These are phyloP conservation scores for Hypocrella siamensis DNA, from an alignment of 2,329 filamentous ascomycete species.

Conservation along the genomic window DNA sequence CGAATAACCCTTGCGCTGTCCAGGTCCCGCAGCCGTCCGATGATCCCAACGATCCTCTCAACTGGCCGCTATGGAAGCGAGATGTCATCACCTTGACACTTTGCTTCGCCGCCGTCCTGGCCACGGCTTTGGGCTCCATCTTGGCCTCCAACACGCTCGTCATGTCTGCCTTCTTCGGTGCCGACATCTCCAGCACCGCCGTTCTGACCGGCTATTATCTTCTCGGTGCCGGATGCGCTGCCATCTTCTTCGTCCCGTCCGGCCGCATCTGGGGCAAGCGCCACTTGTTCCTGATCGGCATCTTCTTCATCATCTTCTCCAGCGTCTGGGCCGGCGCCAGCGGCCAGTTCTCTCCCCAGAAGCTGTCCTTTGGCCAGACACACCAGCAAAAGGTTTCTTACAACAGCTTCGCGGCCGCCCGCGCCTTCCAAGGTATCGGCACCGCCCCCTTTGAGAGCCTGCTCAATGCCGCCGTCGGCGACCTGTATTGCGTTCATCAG, in stretches of 20 bases:
- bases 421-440: slow-evolving; percentile 74
- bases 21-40: slow-evolving; percentile 70
- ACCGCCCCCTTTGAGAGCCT: slow-evolving; percentile 81
- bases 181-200: slow-evolving; percentile 59
- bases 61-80: slow-evolving; percentile 74
- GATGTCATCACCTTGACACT: slow-evolving; percentile 68
- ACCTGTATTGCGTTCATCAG: slow-evolving; percentile 79
- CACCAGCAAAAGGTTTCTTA: slow-evolving; percentile 32
- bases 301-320: slow-evolving; percentile 55
- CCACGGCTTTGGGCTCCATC: slow-evolving; percentile 69
- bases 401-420: slow-evolving; percentile 56
- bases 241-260: slow-evolving; percentile 73
- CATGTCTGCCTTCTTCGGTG: slow-evolving; percentile 49
- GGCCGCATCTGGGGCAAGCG: slow-evolving; percentile 87
- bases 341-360: slow-evolving; percentile 18
- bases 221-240: slow-evolving; percentile 65
- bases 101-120: slow-evolving; percentile 68
- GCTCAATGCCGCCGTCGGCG: slow-evolving; percentile 77
- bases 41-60: slow-evolving; percentile 76
- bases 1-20: neutral
- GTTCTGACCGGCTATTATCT: slow-evolving; percentile 79
- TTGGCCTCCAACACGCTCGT: slow-evolving; percentile 79
- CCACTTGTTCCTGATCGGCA: slow-evolving; percentile 70
- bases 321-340: slow-evolving; percentile 65
- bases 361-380: slow-evolving; percentile 1